Evolutionary conservation across 2,329 filamentous ascomycete genomes (phyloP), one percentile per base, ranked within the genome.

Genomic region (Paradendryphiella salina): DNA sequence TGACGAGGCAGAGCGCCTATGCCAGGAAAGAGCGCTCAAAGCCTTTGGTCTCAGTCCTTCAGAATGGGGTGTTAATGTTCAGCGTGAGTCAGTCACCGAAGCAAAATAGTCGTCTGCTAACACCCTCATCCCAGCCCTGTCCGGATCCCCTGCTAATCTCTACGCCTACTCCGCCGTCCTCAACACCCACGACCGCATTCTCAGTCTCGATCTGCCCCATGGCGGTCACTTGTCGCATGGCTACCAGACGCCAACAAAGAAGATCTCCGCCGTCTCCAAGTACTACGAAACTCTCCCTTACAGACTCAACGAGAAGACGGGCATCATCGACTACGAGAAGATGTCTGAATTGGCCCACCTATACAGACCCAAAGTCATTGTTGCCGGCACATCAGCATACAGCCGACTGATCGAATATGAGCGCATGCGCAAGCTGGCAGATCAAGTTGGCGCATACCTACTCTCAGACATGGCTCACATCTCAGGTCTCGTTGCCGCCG

Each of bases 261-360:
- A 80, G 72, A 99, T 99, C 76, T 97, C 93, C 47, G 91, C 91
- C 54, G 88, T 99, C 66, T 97, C 93, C 32, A 97, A 93, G 70
- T 99, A 99, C 84, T 99, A 97, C 73, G 93, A 99, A 83, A 99
- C 94, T 53, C 87, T 99, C 78, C 94, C 94, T 48, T 99, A 99
- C 83, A 87, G 91, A 56, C 87, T 97, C 58, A 82, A 94, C 75
- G 83, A 89, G 65, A 84, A 89, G 69, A 97, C 94, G 26, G 94
- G 94, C 65, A 86, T 97, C 76, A 99, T 99, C 70, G 94, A 99
- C 79, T 99, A 99, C 76, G 90, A 96, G 68, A 85, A 84, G 68
- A 86, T 99, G 58, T 88, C 94, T 78, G 89, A 95, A 80, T 87
- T 94, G 69, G 93, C 92, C 51, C 80, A 87, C 60, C 83, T 99